These are phyloP conservation scores for Scleroderma bovista DNA, from an alignment of 768 basidiomycete species.

Conservation along the genomic window DNA sequence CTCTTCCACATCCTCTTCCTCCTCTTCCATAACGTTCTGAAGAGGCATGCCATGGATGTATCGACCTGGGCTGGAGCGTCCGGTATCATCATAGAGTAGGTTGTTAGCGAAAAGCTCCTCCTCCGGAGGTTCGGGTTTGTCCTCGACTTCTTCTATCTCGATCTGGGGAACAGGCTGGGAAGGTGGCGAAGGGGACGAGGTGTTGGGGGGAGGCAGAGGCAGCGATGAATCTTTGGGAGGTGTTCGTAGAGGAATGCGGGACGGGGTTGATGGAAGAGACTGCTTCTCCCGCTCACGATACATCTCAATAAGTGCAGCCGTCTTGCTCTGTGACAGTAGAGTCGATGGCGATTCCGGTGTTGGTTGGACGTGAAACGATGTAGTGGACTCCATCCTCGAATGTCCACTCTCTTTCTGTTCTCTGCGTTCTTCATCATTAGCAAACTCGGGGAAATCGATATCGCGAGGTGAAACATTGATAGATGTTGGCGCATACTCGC, in stretches of 20 bases:
- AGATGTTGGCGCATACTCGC: slow-evolving; percentile 29
- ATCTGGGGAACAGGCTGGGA: slow-evolving; percentile 20
- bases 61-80: slow-evolving; percentile 59
- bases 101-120: slow-evolving; percentile 24
- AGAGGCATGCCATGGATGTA: slow-evolving; percentile 83
- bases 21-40: slow-evolving; percentile 82
- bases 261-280: slow-evolving; percentile 12
- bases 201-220: slow-evolving; percentile 4
- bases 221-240: slow-evolving; percentile 10
- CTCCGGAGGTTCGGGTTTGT: slow-evolving; percentile 22
- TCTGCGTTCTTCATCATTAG: slow-evolving; percentile 14
- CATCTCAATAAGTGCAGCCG: slow-evolving; percentile 79
- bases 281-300: slow-evolving; percentile 68
- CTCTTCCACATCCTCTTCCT: slow-evolving; percentile 50
- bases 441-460: slow-evolving; percentile 27
- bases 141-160: slow-evolving; percentile 22
- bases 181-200: slow-evolving; percentile 11
- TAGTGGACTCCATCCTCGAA: slow-evolving; percentile 23
- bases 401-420: slow-evolving; percentile 22
- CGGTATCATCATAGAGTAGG: slow-evolving; percentile 39
- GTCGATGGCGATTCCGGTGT: slow-evolving; percentile 12
- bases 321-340: slow-evolving; percentile 46
- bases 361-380: slow-evolving; percentile 17
- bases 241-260: slow-evolving; percentile 32
- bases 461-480: slow-evolving; percentile 21